Percentiles rank a stretch among this genome's conserved stretches.
Conservation (phyloP, 176 grass and related monocot genomes). For the Musa troglodytarum region DNA sequence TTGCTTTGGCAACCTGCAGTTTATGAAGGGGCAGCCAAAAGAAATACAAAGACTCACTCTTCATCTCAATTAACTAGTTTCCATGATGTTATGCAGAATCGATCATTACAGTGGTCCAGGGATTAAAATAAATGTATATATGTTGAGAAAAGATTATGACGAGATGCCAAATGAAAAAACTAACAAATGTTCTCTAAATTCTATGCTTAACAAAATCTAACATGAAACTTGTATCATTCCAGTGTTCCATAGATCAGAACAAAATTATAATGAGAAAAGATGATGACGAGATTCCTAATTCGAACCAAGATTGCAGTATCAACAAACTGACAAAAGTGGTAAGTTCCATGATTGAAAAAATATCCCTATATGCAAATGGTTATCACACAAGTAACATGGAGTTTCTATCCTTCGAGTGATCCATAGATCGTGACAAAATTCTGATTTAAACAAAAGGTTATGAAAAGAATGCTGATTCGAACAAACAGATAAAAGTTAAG, state of each 20-base stretch:
- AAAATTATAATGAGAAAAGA: background rate
- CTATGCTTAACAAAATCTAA: too few species aligned
- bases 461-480: too few species aligned
- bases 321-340: too few species aligned
- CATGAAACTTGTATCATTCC: background rate
- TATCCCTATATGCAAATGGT: too few species aligned
- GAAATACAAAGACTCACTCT: background rate
- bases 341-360: too few species aligned
- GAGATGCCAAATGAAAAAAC: too few species aligned
- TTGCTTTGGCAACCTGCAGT: background rate
- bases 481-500: too few species aligned
- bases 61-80: background rate
- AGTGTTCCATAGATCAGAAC: background rate
- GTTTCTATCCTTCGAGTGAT: background rate
- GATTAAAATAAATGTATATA: background rate
- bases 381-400: too few species aligned
- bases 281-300: too few species aligned
- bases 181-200: too few species aligned
- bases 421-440: background rate
- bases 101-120: background rate
- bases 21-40: background rate
- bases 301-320: too few species aligned
- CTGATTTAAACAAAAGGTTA: background rate
- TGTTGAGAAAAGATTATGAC: too few species aligned
- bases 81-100: background rate